Evolutionary conservation across 768 basidiomycete genomes (phyloP).

Genomic region (Russula virescens): DNA sequence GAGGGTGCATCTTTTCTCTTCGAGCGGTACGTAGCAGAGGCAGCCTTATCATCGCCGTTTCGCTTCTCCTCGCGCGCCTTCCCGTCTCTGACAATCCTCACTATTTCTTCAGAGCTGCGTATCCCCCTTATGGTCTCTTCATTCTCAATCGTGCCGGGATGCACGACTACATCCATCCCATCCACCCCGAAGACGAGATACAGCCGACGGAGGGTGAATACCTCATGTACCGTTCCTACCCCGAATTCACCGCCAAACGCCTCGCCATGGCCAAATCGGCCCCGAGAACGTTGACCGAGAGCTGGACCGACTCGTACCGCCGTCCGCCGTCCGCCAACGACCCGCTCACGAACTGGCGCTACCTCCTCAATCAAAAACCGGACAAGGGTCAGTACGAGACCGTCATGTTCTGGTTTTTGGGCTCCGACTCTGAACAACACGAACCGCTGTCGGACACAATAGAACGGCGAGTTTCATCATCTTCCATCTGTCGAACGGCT

Average conservation of each 20-base stretch:
- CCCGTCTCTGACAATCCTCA: constrained; percentile 15
- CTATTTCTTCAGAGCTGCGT: constrained; percentile 46
- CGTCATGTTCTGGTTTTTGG: constrained; percentile 70
- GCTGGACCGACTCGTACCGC: constrained; percentile 26
- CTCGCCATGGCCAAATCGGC: constrained; percentile 30
- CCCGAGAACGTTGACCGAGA: constrained; percentile 22
- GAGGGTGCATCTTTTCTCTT: constrained; percentile 90
- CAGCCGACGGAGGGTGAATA: constrained; percentile 55
- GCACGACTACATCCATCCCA: constrained; percentile 67
- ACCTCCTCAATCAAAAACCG: constrained; percentile 37
- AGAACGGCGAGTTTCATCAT: constrained; percentile 43
- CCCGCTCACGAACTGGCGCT: constrained; percentile 37
- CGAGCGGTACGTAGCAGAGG: constrained; percentile 53
- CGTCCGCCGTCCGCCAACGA: constrained; percentile 31
- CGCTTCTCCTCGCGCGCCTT: no score
- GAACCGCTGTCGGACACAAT: constrained; percentile 71
- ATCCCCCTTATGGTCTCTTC: constrained; percentile 81
- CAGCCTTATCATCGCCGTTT: no score
- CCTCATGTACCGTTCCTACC: constrained; percentile 69
- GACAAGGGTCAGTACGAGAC: constrained; percentile 54
- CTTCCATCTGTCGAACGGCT: not conserved
- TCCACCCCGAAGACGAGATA: constrained; percentile 76
- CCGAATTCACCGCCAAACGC: constrained; percentile 50
- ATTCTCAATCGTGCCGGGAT: constrained; percentile 78
- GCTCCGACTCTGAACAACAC: constrained; percentile 51